These are phyloP conservation scores for Sanghuangporus sanghuang DNA, from an alignment of 1,284 basidiomycete genomes.

Conservation along the genomic window DNA sequence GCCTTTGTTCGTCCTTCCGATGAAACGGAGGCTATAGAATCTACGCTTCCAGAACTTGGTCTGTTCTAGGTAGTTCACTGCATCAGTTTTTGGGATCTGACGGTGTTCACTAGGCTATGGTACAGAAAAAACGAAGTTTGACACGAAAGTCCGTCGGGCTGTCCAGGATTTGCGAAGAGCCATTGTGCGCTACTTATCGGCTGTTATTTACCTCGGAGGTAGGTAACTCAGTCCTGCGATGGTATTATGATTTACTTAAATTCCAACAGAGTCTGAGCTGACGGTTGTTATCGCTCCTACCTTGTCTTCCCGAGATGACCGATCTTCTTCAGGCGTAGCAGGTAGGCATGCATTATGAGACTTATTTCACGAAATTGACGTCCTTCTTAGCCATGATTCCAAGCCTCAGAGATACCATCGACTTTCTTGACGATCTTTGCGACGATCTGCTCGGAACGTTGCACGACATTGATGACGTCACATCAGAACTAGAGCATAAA, in stretches of 20 bases:
- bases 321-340: slow-evolving; percentile 32
- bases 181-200: slow-evolving; percentile 61
- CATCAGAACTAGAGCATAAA: slow-evolving; percentile 65
- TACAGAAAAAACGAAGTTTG: slow-evolving; percentile 49
- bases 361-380: slow-evolving; percentile 19
- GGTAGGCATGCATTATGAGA: slow-evolving; percentile 27
- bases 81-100: slow-evolving; percentile 21
- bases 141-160: slow-evolving; percentile 44
- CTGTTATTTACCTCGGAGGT: slow-evolving; percentile 67
- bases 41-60: slow-evolving; percentile 52
- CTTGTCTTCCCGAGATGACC: slow-evolving; percentile 45
- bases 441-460: slow-evolving; percentile 56
- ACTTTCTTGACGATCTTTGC: slow-evolving; percentile 60
- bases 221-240: slow-evolving; percentile 5
- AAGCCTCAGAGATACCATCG: slow-evolving; percentile 71
- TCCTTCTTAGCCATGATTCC: slow-evolving; percentile 56
- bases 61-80: slow-evolving; percentile 8
- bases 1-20: slow-evolving; percentile 60
- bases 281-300: slow-evolving; percentile 60
- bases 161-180: slow-evolving; percentile 54
- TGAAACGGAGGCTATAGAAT: slow-evolving; percentile 62
- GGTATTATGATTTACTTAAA: neutral
- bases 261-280: slow-evolving; percentile 53
- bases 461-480: slow-evolving; percentile 62
- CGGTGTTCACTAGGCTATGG: slow-evolving; percentile 39